Percentiles rank a stretch among this genome's conserved stretches.
Conservation (phyloP, 352 stramenopile genomes). For the Phytophthora nicotianae region DNA sequence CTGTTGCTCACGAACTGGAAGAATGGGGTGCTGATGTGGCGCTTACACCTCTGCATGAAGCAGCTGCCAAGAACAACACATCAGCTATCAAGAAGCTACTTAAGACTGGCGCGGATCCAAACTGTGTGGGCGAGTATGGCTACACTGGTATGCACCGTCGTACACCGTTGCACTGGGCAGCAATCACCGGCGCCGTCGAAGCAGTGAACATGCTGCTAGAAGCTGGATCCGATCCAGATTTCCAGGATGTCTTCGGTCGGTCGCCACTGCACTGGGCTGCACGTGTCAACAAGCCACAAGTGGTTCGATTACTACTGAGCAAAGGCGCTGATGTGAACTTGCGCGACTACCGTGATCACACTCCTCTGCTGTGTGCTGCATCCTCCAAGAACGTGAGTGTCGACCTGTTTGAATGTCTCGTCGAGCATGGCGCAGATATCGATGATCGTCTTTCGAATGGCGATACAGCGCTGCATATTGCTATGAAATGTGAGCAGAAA, state of each 20-base stretch:
- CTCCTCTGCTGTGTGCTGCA: conserved; percentile 67
- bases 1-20: conserved; percentile 67
- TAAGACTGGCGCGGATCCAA: conserved; percentile 54
- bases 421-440: conserved; percentile 60
- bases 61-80: conserved; percentile 51
- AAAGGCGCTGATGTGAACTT: conserved; percentile 60
- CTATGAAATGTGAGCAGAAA: conserved; percentile 74
- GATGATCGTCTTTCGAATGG: conserved; percentile 70
- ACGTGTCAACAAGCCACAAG: conserved; percentile 52
- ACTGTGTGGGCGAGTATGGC: conserved; percentile 71
- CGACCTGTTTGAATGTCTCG: conserved; percentile 60
- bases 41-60: conserved; percentile 70
- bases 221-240: conserved; percentile 67
- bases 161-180: conserved; percentile 76
- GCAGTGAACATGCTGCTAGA: conserved; percentile 56
- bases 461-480: conserved; percentile 76
- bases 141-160: conserved; percentile 71
- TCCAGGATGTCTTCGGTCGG: conserved; percentile 64
- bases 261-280: conserved; percentile 77
- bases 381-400: conserved; percentile 56
- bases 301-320: conserved; percentile 56
- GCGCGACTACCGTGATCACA: conserved; percentile 62
- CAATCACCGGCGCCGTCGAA: conserved; percentile 55
- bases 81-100: conserved; percentile 49
- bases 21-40: conserved; percentile 76